phyloP scores from a whole-genome alignment of 345 rosid species.

The Dimocarpus longan region DNA sequence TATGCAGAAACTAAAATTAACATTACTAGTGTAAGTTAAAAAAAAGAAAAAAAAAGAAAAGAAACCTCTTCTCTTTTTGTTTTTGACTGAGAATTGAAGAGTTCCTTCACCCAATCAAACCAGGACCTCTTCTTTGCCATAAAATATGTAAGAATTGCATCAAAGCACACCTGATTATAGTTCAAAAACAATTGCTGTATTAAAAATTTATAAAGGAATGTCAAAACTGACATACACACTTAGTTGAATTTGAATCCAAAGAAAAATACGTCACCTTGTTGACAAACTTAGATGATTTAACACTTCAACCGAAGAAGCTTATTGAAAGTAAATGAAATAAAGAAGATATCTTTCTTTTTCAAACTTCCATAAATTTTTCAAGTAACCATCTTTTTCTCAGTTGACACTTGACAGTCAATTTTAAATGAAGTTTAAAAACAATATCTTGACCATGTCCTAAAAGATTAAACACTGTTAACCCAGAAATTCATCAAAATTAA shows the following conservation, averaged over 20 bases:
- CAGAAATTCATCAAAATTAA: neutral
- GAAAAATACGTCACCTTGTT: neutral
- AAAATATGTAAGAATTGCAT: conserved; percentile 31
- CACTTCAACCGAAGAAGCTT: neutral
- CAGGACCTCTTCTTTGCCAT: conserved; percentile 68
- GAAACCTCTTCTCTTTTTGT: conserved; percentile 64
- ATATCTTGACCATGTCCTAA: neutral
- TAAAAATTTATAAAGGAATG: neutral
- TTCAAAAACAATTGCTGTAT: conserved; percentile 17
- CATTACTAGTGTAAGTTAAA: neutral
- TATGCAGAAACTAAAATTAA: neutral
- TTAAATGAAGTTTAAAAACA: neutral
- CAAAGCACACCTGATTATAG: conserved; percentile 27
- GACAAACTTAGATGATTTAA: neutral
- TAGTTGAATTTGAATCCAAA: neutral
- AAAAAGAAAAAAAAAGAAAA: too few species aligned
- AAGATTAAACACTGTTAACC: neutral
- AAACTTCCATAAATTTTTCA: neutral
- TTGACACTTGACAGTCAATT: neutral
- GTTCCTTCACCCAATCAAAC: conserved; percentile 67
- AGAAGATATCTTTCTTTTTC: neutral
- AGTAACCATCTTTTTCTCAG: neutral
- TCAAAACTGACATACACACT: neutral
- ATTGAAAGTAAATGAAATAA: neutral
- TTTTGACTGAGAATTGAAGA: conserved; percentile 53